A percentile compares a stretch with the other conserved stretches of the same genome.
phyloP scores from a whole-genome alignment of 257 asterid genomes.

The Solanum pimpinellifolium region DNA sequence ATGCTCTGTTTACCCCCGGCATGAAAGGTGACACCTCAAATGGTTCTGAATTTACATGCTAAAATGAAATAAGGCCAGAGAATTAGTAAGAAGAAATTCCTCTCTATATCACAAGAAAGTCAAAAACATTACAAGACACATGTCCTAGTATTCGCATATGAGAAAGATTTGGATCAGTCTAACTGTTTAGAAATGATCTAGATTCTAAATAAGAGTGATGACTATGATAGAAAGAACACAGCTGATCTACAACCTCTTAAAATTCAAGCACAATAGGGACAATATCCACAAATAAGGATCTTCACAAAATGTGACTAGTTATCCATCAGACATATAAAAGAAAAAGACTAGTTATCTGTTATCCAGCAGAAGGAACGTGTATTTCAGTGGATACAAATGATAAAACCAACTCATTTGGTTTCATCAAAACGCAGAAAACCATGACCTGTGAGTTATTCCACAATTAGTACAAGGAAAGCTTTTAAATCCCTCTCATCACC shows the following conservation, averaged over 20 bases:
- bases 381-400: background rate
- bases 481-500: background rate
- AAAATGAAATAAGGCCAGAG: conserved; percentile 18
- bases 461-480: background rate
- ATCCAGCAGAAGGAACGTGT: background rate
- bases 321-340: background rate
- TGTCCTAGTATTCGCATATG: background rate
- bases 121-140: background rate
- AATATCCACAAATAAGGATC: background rate
- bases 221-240: background rate
- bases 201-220: background rate
- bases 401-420: background rate
- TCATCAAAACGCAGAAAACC: background rate
- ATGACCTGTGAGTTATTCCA: background rate
- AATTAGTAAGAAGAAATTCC: background rate
- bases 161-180: background rate
- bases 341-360: background rate
- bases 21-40: conserved; percentile 96
- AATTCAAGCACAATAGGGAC: background rate
- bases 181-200: background rate
- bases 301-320: background rate
- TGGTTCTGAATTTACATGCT: conserved; percentile 91
- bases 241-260: background rate
- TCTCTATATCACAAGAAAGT: background rate
- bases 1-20: conserved; percentile 69